These are phyloP conservation scores for Lactarius evosmus DNA, from an alignment of 768 basidiomycete genomes.

Conservation along the genomic window DNA sequence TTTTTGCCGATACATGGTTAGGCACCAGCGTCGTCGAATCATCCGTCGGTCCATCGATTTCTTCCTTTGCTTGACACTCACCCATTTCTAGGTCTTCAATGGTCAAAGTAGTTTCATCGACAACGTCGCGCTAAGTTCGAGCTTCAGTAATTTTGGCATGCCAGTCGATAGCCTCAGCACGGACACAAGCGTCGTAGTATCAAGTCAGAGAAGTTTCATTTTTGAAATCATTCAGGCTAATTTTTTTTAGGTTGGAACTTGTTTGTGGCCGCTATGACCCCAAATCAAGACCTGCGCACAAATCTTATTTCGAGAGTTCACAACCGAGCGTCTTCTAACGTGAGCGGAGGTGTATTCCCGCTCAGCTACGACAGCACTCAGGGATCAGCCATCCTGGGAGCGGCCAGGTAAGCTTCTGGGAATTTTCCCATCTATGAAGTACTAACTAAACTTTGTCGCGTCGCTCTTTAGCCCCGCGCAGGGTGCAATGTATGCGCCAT, in stretches of 20 bases:
- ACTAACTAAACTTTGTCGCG: background rate
- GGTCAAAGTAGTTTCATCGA: constrained; percentile 12
- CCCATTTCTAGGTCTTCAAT: constrained; percentile 12
- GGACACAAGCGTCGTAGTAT: background rate
- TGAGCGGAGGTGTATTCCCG: constrained; percentile 14
- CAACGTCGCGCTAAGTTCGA: background rate
- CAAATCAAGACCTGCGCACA: background rate
- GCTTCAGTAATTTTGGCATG: constrained; percentile 14
- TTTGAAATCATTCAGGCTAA: background rate
- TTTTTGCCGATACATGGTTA: constrained; percentile 58
- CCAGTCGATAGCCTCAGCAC: constrained; percentile 8
- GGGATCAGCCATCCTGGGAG: constrained; percentile 10
- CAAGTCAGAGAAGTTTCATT: background rate
- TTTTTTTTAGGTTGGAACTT: constrained; percentile 12
- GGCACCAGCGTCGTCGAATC: constrained; percentile 48
- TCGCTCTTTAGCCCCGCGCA: constrained; percentile 25
- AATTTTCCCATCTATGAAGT: background rate
- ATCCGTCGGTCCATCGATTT: constrained; percentile 13
- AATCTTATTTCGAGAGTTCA: constrained; percentile 17
- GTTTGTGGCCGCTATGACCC: constrained; percentile 17
- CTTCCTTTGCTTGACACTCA: background rate
- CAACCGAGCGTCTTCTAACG: constrained; percentile 13
- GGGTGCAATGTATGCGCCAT: constrained; percentile 30
- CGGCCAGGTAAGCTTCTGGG: constrained; percentile 17
- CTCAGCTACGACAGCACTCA: constrained; percentile 1